These are phyloP conservation scores for Verticillium nonalfalfae DNA, from an alignment of 2,329 filamentous ascomycete species.

Conservation along the genomic window DNA sequence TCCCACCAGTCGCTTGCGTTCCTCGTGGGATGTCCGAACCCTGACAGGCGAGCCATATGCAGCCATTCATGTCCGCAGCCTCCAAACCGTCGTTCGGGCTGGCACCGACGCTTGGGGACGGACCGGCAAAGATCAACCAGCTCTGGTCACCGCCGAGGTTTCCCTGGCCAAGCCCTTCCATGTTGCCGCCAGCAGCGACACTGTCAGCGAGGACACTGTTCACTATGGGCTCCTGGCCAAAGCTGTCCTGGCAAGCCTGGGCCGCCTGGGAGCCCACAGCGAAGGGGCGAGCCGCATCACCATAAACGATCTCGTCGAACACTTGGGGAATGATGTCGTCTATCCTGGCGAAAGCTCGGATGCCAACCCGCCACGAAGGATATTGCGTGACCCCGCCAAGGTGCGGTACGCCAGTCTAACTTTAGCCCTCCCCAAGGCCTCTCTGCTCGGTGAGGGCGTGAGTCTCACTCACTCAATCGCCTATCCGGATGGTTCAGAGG, in stretches of 20 bases:
- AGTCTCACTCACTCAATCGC: constrained; percentile 29
- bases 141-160: constrained; percentile 53
- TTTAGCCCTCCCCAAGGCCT: constrained; percentile 60
- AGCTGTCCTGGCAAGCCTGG: constrained; percentile 37
- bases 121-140: constrained; percentile 50
- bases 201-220: constrained; percentile 61
- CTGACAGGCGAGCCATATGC: constrained; percentile 40
- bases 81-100: constrained; percentile 50
- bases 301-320: not conserved
- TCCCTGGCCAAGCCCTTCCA: constrained; percentile 49
- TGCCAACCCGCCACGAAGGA: not conserved
- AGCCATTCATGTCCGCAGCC: constrained; percentile 54
- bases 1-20: not conserved
- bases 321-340: constrained; percentile 1
- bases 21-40: constrained; percentile 27
- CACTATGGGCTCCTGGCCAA: constrained; percentile 71
- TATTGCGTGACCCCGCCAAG: constrained; percentile 13
- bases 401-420: constrained; percentile 44
- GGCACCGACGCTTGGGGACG: constrained; percentile 65
- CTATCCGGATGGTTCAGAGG: not conserved
- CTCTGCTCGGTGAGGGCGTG: constrained; percentile 56
- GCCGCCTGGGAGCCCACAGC: constrained; percentile 27
- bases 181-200: constrained; percentile 51
- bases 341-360: not conserved
- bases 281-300: not conserved